Base-by-base conservation (phyloP, 805 yeast species). In the Cyberlindnera lachancei region DNA sequence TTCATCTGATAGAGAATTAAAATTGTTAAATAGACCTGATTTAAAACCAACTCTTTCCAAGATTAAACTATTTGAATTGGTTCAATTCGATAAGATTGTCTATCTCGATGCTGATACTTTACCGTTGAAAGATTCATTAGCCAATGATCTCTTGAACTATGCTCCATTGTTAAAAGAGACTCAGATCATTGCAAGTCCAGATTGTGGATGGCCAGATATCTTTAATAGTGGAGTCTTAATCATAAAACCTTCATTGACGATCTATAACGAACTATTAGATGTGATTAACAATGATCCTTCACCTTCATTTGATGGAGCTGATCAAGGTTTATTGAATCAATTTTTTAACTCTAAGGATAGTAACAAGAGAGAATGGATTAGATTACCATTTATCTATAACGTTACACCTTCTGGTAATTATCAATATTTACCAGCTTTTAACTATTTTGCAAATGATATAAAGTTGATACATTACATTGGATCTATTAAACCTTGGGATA, bases 181-280 rank as follows among this genome's bases (percentile, higher is more conserved):
- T 8, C 58, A 59, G 36, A 41, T 50, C 12, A 44, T 44, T 9
- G 55, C 92, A 0, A 61, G 78, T 6, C 84, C 92, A 0, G 94
- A 84, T 55, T 61, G 73, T 11, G 92, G 94, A n/a, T 84, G 90
- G 80, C 94, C 94, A 1, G 94, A 84, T 58, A 68, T 79, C 31
- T 84, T 84, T 64, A 84, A 84, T 55, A 73, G 87, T 11, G 94
- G 94, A 1, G 68, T 84, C 15, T 62, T 84, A 39, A 62, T 77
- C 6, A 52, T 73, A 17, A 64, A 63, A 35, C 94, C 92, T 2
- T 60, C 64, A 41, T 22, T 46, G 2, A 40, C 40, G 0, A 69
- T 61, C 14, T 77, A 59, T 43, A 37, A 55, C 6, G 55, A 58
- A 13, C 59, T 85, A 26, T 29, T 56, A 15, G 33, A 41, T 3